Evolutionary conservation across 352 stramenopile genomes (phyloP), one percentile per base, ranked within the genome.

Genomic region (Globisporangium okanoganense): DNA sequence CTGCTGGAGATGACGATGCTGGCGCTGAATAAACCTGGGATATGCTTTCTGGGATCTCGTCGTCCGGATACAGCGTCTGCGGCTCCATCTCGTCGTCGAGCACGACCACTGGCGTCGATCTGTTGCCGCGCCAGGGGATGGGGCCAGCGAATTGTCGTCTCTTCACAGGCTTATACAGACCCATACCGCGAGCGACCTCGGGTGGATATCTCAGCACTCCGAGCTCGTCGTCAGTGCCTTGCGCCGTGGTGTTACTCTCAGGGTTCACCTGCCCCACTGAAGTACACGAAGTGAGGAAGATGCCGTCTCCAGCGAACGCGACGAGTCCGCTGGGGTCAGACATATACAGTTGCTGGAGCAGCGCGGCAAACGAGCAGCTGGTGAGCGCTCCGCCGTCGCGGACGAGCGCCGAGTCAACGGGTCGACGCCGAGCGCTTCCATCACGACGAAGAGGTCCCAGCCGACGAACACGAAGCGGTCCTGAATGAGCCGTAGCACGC

Each of bases 401-500:
- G 7, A 53, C 47, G 47, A 53, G 47, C 6, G 24, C 47, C 6
- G 13, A 22, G 29, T 36, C 24, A 53, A 14, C 14, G 71, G 69
- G 62, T 79, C 71, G 31, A 82, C 69, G 1, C 71, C 73, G 8
- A 82, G 57, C 12, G 61, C 65, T 16, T 83, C 61, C 10, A 68
- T 43, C 2, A 58, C 52, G 9, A 81, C 56, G 24, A 78, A 71
- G 3, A 69, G 51, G 12, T 81, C 75, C 67, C 70, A 80, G 2
- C 67, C 75, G 1, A 79, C 64, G 20, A 81, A 45, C 3, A 68
- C 12, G 44, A 72, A 82, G 14, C 71, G 71, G 8, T 58, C 20
- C 27, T 82, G 71, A 16, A 82, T 40, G 8, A 78, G 45, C 0
- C 63, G 61, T 1, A 82, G 58, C 5, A 71, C 29, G 13, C 66